phyloP scores from a whole-genome alignment of 2,329 filamentous ascomycete species.

The Aureobasidium sp. region DNA sequence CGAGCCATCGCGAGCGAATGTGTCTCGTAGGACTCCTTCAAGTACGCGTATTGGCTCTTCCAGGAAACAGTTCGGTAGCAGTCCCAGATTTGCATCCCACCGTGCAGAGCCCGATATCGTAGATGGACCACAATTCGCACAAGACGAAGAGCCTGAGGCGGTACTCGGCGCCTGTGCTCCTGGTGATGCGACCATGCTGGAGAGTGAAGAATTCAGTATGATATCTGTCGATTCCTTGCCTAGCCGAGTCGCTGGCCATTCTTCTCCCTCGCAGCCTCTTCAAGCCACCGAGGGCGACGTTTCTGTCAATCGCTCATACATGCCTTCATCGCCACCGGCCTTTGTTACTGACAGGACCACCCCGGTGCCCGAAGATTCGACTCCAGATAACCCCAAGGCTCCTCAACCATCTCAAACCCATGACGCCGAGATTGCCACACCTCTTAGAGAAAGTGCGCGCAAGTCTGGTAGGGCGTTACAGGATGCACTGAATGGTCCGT shows the following conservation, averaged over 20 bases:
- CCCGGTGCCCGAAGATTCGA: conserved; percentile 9
- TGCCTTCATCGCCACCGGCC: conserved; percentile 28
- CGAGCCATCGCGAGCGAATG: background rate
- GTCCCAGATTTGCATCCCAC: background rate
- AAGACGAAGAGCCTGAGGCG: conserved; percentile 16
- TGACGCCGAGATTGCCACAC: conserved; percentile 12
- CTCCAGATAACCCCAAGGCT: conserved; percentile 10
- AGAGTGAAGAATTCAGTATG: conserved; percentile 47
- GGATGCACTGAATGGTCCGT: conserved; percentile 15
- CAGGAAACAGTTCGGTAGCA: background rate
- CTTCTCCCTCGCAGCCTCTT: background rate
- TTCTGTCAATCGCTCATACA: conserved; percentile 21
- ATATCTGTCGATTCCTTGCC: conserved; percentile 43
- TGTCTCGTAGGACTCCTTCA: background rate
- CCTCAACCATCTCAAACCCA: background rate
- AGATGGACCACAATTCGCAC: background rate
- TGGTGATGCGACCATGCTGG: conserved; percentile 41
- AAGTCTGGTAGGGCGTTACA: conserved; percentile 18
- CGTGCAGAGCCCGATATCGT: background rate
- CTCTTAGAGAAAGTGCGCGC: conserved; percentile 15
- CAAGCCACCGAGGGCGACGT: background rate
- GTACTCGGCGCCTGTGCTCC: conserved; percentile 15
- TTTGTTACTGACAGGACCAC: conserved; percentile 14
- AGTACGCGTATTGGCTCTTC: background rate
- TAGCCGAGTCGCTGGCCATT: conserved; percentile 20